Conservation (phyloP, 2,329 filamentous ascomycete genomes). For the Fusarium fujikuroi region DNA sequence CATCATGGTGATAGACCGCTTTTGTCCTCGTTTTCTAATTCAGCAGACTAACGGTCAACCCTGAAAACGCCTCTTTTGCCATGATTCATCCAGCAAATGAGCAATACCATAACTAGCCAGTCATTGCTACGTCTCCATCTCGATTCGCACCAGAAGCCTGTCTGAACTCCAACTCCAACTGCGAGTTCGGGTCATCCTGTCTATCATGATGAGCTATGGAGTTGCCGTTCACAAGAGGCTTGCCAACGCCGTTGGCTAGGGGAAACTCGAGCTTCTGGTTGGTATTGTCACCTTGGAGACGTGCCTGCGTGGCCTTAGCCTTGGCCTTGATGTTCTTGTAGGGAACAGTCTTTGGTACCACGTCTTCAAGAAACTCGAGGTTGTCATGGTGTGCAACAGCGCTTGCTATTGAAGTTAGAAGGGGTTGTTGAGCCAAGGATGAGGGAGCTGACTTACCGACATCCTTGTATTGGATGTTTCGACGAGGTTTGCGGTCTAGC, state of each 20-base stretch:
- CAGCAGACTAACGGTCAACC: neutral
- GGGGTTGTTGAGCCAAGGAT: neutral
- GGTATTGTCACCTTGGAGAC: slow-evolving; percentile 55
- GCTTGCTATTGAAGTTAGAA: slow-evolving; percentile 66
- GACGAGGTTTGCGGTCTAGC: slow-evolving; percentile 88
- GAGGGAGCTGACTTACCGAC: slow-evolving; percentile 68
- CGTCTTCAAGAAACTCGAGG: slow-evolving; percentile 92
- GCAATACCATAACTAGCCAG: slow-evolving; percentile 53
- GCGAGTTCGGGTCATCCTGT: slow-evolving; percentile 60
- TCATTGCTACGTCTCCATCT: slow-evolving; percentile 70
- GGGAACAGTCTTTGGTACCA: slow-evolving; percentile 86
- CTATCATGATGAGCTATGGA: slow-evolving; percentile 41
- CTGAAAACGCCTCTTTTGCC: neutral
- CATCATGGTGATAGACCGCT: neutral
- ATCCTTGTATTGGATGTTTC: slow-evolving; percentile 96
- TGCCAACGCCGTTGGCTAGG: slow-evolving; percentile 44
- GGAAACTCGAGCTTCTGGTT: slow-evolving; percentile 37
- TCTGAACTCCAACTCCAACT: slow-evolving; percentile 66
- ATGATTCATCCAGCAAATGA: neutral
- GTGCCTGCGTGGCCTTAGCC: slow-evolving; percentile 61
- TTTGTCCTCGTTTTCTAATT: neutral
- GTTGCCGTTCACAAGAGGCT: slow-evolving; percentile 47
- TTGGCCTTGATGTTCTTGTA: slow-evolving; percentile 81
- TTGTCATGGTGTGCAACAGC: slow-evolving; percentile 91
- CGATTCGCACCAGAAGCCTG: slow-evolving; percentile 53